Evolutionary conservation across 1,284 basidiomycete genomes (phyloP), one percentile per base, ranked within the genome.

Genomic region (Fomitopsis schrenkii): DNA sequence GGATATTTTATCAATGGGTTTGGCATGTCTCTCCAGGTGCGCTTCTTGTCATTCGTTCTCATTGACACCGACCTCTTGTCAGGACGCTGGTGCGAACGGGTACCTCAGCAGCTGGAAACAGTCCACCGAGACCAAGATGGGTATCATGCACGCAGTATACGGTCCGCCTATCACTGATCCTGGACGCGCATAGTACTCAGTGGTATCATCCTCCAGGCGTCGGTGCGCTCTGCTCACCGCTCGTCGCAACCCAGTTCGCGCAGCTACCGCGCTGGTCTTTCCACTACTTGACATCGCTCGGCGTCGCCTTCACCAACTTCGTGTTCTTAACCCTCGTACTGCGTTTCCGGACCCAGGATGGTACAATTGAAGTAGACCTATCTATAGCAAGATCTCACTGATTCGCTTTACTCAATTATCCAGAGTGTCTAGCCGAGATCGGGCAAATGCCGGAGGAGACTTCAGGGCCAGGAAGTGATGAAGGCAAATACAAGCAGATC

Each of bases 231-330:
- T 40, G 38, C 14, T 40, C 38, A 15, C 12, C 38, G 38, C 12
- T 36, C 35, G 12, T 40, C 38, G 5, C 38, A 8, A 40, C 38
- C 38, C 38, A 40, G 3, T 40, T 40, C 3, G 38, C 38, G 38
- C 38, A 40, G 38, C 38, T 40, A 15, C 38, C 38, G 38, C 75
- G 72, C 57, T 86, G 86, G 81, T 90, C 87, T 10, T 85, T 84
- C 67, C 86, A 90, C 70, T 92, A 84, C 70, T 75, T 90, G 9
- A 75, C 76, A 9, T 88, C 86, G 0, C 73, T 90, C 2, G 83
- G 81, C 1, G 63, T 91, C 17, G 82, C 85, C 0, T 55, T 80
- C 15, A 58, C 75, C 26, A 88, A 85, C 79, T 2, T 67, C 89
- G 14, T 62, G 79, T 8, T 63, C 68, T 1, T 12, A 22, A 22